A percentile compares a stretch with the other conserved stretches of the same genome.
phyloP scores from a whole-genome alignment of 1,284 basidiomycete species.

The Thecaphora thlaspeos region DNA sequence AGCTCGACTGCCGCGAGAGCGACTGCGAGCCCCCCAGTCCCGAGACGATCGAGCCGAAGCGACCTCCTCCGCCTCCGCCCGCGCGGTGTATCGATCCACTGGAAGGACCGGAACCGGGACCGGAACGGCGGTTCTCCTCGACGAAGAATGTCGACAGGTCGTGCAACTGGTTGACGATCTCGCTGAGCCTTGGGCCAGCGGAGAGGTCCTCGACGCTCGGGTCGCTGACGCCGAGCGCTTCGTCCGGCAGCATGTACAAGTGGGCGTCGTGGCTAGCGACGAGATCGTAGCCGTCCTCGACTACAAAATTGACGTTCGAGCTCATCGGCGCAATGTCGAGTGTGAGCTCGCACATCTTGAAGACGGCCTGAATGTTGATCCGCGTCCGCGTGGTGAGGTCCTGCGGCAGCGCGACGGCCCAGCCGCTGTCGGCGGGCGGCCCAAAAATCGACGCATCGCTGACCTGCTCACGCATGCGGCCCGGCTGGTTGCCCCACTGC shows the following conservation, averaged over 20 bases:
- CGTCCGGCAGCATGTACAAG: conserved; percentile 18
- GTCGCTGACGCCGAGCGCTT: conserved; percentile 14
- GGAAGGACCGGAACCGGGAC: not conserved
- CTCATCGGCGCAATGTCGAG: conserved; percentile 39
- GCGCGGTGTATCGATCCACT: conserved; percentile 1
- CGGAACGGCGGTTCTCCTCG: conserved; percentile 20
- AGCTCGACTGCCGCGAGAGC: no score
- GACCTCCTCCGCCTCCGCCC: no score
- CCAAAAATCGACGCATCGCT: conserved; percentile 45
- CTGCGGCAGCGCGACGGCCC: conserved; percentile 49
- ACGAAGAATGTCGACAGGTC: conserved; percentile 54
- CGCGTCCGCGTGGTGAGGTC: conserved; percentile 45
- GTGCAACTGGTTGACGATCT: conserved; percentile 53
- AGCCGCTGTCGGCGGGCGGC: conserved; percentile 45
- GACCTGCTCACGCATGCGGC: conserved; percentile 31
- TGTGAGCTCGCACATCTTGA: conserved; percentile 48
- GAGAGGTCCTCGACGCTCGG: conserved; percentile 6
- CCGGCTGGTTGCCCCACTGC: conserved; percentile 39
- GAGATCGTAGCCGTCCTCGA: conserved; percentile 36
- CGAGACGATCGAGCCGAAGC: no score
- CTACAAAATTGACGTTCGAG: conserved; percentile 49
- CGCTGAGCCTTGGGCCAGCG: conserved; percentile 15
- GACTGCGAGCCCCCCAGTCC: no score
- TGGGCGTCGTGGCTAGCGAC: conserved; percentile 2
- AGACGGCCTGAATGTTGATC: conserved; percentile 48